Base-by-base conservation (phyloP, 371 early-diverging fungal genomes). In the Zychaea mexicana region DNA sequence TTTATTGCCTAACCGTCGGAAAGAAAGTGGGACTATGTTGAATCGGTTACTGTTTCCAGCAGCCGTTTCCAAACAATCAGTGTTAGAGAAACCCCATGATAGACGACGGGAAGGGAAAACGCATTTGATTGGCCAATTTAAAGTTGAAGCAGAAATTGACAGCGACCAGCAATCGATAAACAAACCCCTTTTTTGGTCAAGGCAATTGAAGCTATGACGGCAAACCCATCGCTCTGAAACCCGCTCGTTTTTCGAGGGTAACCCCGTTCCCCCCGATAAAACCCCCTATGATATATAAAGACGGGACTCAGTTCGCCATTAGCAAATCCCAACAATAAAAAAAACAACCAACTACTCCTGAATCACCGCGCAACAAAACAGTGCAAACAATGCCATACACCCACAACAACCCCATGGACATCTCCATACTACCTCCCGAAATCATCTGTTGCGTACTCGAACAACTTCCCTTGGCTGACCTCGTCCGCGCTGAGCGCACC, bases 401-500 rank as follows among this genome's bases (percentile, higher is more conserved):
- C n/a, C 4, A 4, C n/a, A 24, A 63, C 33, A 8, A 33, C 33
- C 5, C 33, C 21, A 68, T 68, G 68, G 64, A 66, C 33, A 33
- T 72, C 19, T 61, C 65, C 15, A 47, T 68, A 24, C 60, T 81
- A 33, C 82, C 82, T 26, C 47, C 73, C 19, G 82, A 81, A 75
- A 71, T 81, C 30, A 70, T 77, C 36, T 39, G 67, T 24, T 59
- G 65, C 19, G 66, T 78, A 21, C 62, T 81, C 30, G 55, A 69
- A 60, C 70, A 78, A 52, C 49, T 81, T 38, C 69, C 76, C 7
- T 67, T 81, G 15, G 71, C 61, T 54, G 82, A 81, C 56, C 65
- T 81, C 33, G 74, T 73, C 6, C 67, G 77, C 21, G 55, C 75
- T 13, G 82, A 81, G 58, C 66, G 77, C 13, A 75, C 77, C 32